Evolutionary conservation across 345 rosid species (phyloP).

Genomic region (Camelina hispida): DNA sequence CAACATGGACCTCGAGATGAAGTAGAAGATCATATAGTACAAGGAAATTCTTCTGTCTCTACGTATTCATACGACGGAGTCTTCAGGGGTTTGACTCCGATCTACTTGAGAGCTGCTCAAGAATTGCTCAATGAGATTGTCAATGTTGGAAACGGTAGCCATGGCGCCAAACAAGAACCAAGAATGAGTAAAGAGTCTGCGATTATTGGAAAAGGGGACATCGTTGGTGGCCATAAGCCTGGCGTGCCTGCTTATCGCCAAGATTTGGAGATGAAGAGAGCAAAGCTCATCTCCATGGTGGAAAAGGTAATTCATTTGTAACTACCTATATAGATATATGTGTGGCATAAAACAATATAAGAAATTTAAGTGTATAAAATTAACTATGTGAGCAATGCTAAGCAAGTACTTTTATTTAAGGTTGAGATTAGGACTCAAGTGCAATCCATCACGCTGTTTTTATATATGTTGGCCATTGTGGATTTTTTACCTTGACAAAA

Average conservation of each 20-base stretch:
- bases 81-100: slow-evolving; percentile 51
- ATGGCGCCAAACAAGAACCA: slow-evolving; percentile 2
- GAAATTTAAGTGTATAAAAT: background rate
- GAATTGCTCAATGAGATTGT: slow-evolving; percentile 78
- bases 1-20: slow-evolving; percentile 13
- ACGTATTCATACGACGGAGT: slow-evolving; percentile 51
- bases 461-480: background rate
- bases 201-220: slow-evolving; percentile 3
- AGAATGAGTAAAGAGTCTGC: slow-evolving; percentile 27
- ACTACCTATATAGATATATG: background rate
- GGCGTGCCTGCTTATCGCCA: slow-evolving; percentile 44
- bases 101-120: slow-evolving; percentile 73
- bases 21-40: slow-evolving; percentile 22
- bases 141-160: slow-evolving; percentile 46
- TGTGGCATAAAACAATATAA: background rate
- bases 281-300: slow-evolving; percentile 67
- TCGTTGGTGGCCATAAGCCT: slow-evolving; percentile 7
- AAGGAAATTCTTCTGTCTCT: slow-evolving; percentile 51
- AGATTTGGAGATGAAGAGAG: slow-evolving; percentile 68
- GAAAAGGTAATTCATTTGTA: slow-evolving; percentile 58
- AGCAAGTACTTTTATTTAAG: background rate
- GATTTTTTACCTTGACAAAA: background rate
- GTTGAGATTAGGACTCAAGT: background rate
- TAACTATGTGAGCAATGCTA: background rate
- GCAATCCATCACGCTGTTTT: background rate